Conservation (phyloP, 352 stramenopile species). For the Albugo laibachii region DNA sequence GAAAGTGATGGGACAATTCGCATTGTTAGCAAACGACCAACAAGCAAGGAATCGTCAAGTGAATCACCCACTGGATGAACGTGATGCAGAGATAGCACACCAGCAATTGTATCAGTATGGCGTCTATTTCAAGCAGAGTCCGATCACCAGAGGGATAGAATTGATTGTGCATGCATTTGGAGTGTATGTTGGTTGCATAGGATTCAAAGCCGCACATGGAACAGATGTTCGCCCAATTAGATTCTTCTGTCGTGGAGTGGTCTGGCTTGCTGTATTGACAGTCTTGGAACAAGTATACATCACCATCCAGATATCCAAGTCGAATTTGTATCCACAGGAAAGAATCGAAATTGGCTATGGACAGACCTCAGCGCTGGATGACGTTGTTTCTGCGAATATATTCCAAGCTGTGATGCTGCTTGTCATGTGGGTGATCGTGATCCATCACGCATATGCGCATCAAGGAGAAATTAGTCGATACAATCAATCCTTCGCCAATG, state of each 20-base stretch:
- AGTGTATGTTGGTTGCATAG: constrained; percentile 70
- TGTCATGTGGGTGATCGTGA: constrained; percentile 66
- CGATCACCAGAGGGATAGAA: constrained; percentile 46
- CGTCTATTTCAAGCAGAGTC: constrained; percentile 64
- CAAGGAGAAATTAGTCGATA: constrained; percentile 53
- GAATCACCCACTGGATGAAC: too few species aligned
- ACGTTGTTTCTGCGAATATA: constrained; percentile 70
- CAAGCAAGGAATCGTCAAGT: constrained; percentile 19
- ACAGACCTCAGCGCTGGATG: constrained; percentile 27
- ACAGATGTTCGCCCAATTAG: constrained; percentile 71
- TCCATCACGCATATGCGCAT: constrained; percentile 59
- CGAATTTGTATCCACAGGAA: constrained; percentile 25
- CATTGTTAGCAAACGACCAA: constrained; percentile 63
- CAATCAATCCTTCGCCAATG: constrained; percentile 62
- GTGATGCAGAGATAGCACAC: too few species aligned
- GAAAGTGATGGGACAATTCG: constrained; percentile 78
- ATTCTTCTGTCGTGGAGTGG: constrained; percentile 57
- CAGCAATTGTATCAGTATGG: constrained; percentile 35
- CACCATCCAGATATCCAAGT: constrained; percentile 21
- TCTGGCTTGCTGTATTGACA: constrained; percentile 58
- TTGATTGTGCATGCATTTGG: constrained; percentile 64
- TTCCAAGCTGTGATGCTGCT: constrained; percentile 71
- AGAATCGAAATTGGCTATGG: too few species aligned
- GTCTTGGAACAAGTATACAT: constrained; percentile 67
- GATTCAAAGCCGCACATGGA: constrained; percentile 73